Evolutionary conservation across 805 yeast genomes (phyloP), one percentile per base, ranked within the genome.

Genomic region (Yarrowia keelungensis): DNA sequence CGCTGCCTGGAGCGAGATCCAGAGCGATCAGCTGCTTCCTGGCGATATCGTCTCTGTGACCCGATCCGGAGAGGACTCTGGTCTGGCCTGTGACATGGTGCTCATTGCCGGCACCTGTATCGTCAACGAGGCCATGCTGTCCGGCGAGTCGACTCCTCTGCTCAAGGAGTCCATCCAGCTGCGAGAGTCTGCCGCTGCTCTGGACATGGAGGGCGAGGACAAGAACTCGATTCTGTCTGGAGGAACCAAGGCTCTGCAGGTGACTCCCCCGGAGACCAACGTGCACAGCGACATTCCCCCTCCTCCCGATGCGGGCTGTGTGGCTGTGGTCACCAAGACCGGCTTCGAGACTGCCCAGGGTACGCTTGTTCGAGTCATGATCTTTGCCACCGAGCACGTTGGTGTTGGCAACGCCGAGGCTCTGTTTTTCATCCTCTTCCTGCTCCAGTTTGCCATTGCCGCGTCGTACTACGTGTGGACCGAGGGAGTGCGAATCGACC

Each of bases 331-430:
- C 64, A 82, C 90, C 50, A 92, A 91, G 78, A 94, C 98, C 56
- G 99, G 99, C n/a, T 95, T 95, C 76, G 99, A 95, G 80, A 95
- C 99, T 49, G 89, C 97, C 49, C 99, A 95, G 81, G 99, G 99
- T 75, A 90, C 97, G 68, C 85, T 95, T 70, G 99, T 95, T 68
- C 89, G 99, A 80, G 95, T 94, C 74, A 95, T 94, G 99, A 91
- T 95, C 74, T 95, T 90, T 80, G 91, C 97, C 16, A 89, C 97
- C 76, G 99, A 95, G 80, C 89, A 97, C 78, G 95, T 95, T 71
- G 91, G 97, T 69, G 98, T 93, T 68, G 98, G 97, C 68, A 94
- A 92, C 80, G 90, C 87, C 77, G 99, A 95, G 81, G 95, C 98
- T 0, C 86, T 95, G 76, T 89, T 89, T 80, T 95, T 95, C 78